These are phyloP conservation scores for Penicillium corylophilum DNA, from an alignment of 2,329 filamentous ascomycete genomes.

Conservation along the genomic window DNA sequence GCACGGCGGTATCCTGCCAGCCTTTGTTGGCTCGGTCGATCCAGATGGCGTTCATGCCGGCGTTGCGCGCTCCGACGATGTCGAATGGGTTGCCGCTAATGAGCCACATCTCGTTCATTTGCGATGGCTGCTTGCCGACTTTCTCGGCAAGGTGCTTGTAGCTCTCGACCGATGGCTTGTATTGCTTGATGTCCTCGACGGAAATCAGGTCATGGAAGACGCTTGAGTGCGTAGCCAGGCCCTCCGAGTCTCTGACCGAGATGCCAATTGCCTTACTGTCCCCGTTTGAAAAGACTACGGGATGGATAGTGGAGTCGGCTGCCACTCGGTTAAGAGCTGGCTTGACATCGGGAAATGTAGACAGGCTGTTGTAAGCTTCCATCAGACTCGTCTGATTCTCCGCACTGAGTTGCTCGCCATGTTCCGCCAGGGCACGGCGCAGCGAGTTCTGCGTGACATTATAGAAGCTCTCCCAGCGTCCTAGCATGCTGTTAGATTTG, in stretches of 20 bases:
- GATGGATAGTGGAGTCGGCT: slow-evolving; percentile 43
- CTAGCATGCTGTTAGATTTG: slow-evolving; percentile 39
- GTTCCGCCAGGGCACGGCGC: slow-evolving; percentile 62
- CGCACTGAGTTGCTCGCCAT: slow-evolving; percentile 46
- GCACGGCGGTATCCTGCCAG: slow-evolving; percentile 64
- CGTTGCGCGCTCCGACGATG: slow-evolving; percentile 61
- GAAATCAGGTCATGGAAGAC: slow-evolving; percentile 59
- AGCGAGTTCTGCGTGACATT: slow-evolving; percentile 64
- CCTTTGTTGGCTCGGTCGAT: slow-evolving; percentile 63
- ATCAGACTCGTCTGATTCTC: slow-evolving; percentile 55
- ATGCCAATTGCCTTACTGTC: slow-evolving; percentile 57
- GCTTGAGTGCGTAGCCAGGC: slow-evolving; percentile 50
- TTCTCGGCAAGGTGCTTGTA: slow-evolving; percentile 61
- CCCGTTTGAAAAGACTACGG: slow-evolving; percentile 71
- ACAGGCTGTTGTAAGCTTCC: slow-evolving; percentile 63
- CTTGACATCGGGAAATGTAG: slow-evolving; percentile 64
- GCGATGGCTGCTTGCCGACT: slow-evolving; percentile 46
- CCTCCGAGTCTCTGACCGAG: slow-evolving; percentile 58
- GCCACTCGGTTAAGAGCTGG: slow-evolving; percentile 53
- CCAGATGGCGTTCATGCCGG: slow-evolving; percentile 65
- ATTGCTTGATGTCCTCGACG: slow-evolving; percentile 59
- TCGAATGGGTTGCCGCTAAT: slow-evolving; percentile 75
- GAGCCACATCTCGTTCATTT: slow-evolving; percentile 61
- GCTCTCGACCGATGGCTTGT: slow-evolving; percentile 63
- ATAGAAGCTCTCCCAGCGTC: slow-evolving; percentile 61